These are phyloP conservation scores for Deinandra increscens DNA, from an alignment of 129 eudicot species.

Conservation along the genomic window DNA sequence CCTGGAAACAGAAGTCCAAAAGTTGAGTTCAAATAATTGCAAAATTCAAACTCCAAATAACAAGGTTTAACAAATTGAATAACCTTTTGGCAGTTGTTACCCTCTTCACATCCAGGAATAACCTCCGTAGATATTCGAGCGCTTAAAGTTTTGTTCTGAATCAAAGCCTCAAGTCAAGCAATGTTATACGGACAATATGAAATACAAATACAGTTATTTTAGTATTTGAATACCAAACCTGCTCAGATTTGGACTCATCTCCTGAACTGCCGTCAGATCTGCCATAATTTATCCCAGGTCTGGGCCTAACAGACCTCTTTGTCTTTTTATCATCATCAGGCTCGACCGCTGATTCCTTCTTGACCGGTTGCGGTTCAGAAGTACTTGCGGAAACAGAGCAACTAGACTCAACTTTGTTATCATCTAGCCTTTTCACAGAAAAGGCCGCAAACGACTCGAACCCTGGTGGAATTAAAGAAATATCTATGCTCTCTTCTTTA, in stretches of 20 bases:
- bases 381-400: slow-evolving; percentile 43
- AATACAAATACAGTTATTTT: slow-evolving; percentile 17
- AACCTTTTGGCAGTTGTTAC: slow-evolving; percentile 89
- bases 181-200: not conserved
- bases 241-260: slow-evolving; percentile 68
- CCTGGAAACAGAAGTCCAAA: slow-evolving; percentile 45
- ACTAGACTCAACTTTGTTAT: slow-evolving; percentile 34
- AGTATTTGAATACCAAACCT: slow-evolving; percentile 37
- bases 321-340: not conserved
- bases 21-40: not conserved
- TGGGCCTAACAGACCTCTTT: not conserved
- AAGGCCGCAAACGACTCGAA: slow-evolving; percentile 81
- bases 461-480: slow-evolving; percentile 90
- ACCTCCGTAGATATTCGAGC: slow-evolving; percentile 73
- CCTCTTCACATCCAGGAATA: slow-evolving; percentile 80
- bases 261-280: slow-evolving; percentile 59
- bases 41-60: not conserved
- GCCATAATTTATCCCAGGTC: slow-evolving; percentile 51
- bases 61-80: not conserved
- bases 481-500: slow-evolving; percentile 79
- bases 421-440: slow-evolving; percentile 52
- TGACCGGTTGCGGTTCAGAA: slow-evolving; percentile 35
- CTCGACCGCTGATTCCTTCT: slow-evolving; percentile 7
- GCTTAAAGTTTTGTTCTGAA: slow-evolving; percentile 51
- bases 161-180: slow-evolving; percentile 9